Conservation (phyloP, 441 rosid genomes). For the Pelargonium fulgidum region DNA sequence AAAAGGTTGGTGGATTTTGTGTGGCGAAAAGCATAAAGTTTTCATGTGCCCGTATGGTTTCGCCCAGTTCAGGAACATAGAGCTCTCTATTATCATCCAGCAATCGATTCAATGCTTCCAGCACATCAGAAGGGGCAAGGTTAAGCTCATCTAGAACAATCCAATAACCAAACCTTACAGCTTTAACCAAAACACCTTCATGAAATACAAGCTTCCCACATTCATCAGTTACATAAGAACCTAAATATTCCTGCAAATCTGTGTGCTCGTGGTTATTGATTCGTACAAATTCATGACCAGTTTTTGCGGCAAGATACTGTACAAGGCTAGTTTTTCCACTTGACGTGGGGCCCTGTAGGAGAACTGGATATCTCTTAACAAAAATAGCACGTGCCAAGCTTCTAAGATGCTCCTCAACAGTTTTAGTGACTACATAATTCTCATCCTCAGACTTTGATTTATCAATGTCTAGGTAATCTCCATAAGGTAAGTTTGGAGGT, state of each 20-base stretch:
- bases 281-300: slow-evolving; percentile 82
- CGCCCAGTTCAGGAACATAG: slow-evolving; percentile 78
- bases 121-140: slow-evolving; percentile 94
- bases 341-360: slow-evolving; percentile 94
- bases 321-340: slow-evolving; percentile 99
- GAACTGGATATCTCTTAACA: slow-evolving; percentile 81
- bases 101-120: slow-evolving; percentile 89
- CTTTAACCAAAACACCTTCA: slow-evolving; percentile 93
- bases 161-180: slow-evolving; percentile 89
- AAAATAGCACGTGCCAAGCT: slow-evolving; percentile 81
- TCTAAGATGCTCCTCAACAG: slow-evolving; percentile 62
- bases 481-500: slow-evolving; percentile 38
- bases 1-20: slow-evolving; percentile 87
- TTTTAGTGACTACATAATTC: slow-evolving; percentile 71
- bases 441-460: slow-evolving; percentile 33
- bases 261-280: slow-evolving; percentile 97
- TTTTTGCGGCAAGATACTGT: slow-evolving; percentile 81
- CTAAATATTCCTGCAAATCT: slow-evolving; percentile 88
- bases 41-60: slow-evolving; percentile 79
- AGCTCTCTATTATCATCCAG: slow-evolving; percentile 98
- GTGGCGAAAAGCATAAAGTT: slow-evolving; percentile 97
- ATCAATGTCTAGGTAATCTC: slow-evolving; percentile 38
- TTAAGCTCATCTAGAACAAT: slow-evolving; percentile 93
- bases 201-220: slow-evolving; percentile 86
- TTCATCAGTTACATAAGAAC: slow-evolving; percentile 76